Base-by-base conservation (phyloP, 208 protist genomes). In the Angomonas ambiguus region DNA sequence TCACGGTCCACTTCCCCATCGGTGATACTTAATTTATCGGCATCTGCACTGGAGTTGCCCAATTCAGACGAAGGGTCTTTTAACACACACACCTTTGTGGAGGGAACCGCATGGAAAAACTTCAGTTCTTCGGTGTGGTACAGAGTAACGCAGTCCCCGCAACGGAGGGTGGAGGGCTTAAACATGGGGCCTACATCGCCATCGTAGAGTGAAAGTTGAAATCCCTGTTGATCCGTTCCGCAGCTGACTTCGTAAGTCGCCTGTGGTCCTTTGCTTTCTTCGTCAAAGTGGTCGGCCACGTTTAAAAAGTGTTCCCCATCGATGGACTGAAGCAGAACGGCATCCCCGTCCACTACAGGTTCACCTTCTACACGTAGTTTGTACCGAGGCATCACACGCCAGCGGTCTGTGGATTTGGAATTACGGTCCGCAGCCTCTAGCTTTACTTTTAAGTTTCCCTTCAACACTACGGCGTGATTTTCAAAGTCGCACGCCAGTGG, bases 361-460 rank as follows among this genome's bases (percentile, higher is more conserved):
- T 88, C 82, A 0, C 82, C 82, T 62, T 88, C 82, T 1, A 82
- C 78, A 6, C 82, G 74, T 53, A 88, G 77, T 0, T 77, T 72
- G 65, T 85, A 85, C 31, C 82, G 71, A 67, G 82, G 79, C 76
- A 83, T 83, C n/a, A 88, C 71, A 58, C 82, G 78, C 79, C 83
- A 84, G 30, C 74, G 73, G 51, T 86, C 77, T 18, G 65, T 18
- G 22, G 55, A 48, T 13, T 69, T 42, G 32, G 57, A 16, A 24
- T 59, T 62, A 24, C 38, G 32, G 18, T 68, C 67, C 1, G 62
- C 57, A 48, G 30, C 65, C 48, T 83, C 80, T 27, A 89, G 67
- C 34, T 75, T 48, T 55, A 83, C 78, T 49, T 74, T 74, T 65
- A 79, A 65, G 61, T 83, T 78, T 61, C 72, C 79, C 71, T 82